A percentile compares a stretch with the other conserved stretches of the same genome.
Conservation (phyloP, 2,329 filamentous ascomycete genomes). For the Stachybotrys chlorohalonatus region DNA sequence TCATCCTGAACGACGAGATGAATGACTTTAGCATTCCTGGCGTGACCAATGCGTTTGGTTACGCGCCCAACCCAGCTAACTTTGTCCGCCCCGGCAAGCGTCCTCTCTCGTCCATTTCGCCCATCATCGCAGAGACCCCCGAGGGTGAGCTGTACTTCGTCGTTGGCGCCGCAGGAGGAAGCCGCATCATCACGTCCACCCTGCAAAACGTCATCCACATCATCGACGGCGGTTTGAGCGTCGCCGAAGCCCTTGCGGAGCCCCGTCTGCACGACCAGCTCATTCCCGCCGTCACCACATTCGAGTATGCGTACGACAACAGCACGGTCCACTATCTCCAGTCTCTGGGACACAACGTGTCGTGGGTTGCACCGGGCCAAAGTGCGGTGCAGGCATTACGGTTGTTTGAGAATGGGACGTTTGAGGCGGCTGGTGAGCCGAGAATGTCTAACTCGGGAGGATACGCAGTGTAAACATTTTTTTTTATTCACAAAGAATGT, state of each 20-base stretch:
- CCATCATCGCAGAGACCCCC: conserved; percentile 64
- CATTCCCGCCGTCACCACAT: conserved; percentile 54
- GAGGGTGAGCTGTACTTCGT: conserved; percentile 63
- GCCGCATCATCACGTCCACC: conserved; percentile 73
- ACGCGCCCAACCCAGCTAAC: conserved; percentile 64
- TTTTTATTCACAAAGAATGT: neutral
- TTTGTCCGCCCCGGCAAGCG: conserved; percentile 70
- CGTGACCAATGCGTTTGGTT: conserved; percentile 65
- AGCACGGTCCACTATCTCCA: conserved; percentile 57
- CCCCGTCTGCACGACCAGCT: conserved; percentile 80
- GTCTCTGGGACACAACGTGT: conserved; percentile 63
- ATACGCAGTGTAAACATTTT: conserved; percentile 31
- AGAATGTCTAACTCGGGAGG: conserved; percentile 68
- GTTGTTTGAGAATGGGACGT: conserved; percentile 51
- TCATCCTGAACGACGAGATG: conserved; percentile 60
- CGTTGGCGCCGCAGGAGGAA: conserved; percentile 73
- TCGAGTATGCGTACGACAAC: conserved; percentile 69
- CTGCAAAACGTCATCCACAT: conserved; percentile 71
- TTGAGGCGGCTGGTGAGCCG: conserved; percentile 79
- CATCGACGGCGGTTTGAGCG: conserved; percentile 56
- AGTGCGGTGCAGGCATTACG: conserved; percentile 69
- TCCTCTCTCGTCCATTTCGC: conserved; percentile 68
- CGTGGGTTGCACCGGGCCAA: conserved; percentile 54
- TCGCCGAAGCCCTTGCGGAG: conserved; percentile 52
- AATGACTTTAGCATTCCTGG: conserved; percentile 73